Evolutionary conservation across 2,329 filamentous ascomycete genomes (phyloP).

Genomic region (Aotearoamyces nothofagi): DNA sequence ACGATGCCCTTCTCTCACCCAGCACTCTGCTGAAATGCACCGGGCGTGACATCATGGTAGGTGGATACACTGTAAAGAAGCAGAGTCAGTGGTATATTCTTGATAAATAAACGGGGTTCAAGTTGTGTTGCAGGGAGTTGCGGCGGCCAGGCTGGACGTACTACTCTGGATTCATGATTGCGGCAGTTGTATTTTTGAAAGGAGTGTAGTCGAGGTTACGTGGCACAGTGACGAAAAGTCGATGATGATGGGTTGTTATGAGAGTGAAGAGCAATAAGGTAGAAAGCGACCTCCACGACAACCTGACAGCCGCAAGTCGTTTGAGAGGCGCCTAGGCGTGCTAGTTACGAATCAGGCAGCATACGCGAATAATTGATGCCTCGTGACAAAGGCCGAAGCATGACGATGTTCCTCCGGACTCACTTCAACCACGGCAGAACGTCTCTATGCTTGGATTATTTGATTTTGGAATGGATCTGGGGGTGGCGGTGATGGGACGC

Average conservation of each 20-base stretch:
- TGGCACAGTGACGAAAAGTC: constrained; percentile 1
- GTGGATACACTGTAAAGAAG: constrained; percentile 9
- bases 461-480: too few relatives aligned
- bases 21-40: constrained; percentile 4
- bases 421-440: too few relatives aligned
- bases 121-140: constrained; percentile 4
- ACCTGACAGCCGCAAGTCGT: constrained; percentile 3
- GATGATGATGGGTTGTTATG: constrained; percentile 2
- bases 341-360: constrained; percentile 2
- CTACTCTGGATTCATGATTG: constrained; percentile 86
- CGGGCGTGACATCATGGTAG: constrained; percentile 1
- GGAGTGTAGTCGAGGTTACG: constrained; percentile 1
- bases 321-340: constrained; percentile 3
- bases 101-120: neutral
- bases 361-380: constrained; percentile 2
- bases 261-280: too few relatives aligned
- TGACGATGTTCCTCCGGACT: too few relatives aligned
- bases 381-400: too few relatives aligned
- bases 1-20: neutral
- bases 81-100: constrained; percentile 8
- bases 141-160: constrained; percentile 34
- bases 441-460: too few relatives aligned
- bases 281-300: too few relatives aligned
- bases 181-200: constrained; percentile 5
- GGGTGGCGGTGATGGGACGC: too few relatives aligned